Conservation (phyloP, 441 rosid species). For the Aquilaria agallochum region DNA sequence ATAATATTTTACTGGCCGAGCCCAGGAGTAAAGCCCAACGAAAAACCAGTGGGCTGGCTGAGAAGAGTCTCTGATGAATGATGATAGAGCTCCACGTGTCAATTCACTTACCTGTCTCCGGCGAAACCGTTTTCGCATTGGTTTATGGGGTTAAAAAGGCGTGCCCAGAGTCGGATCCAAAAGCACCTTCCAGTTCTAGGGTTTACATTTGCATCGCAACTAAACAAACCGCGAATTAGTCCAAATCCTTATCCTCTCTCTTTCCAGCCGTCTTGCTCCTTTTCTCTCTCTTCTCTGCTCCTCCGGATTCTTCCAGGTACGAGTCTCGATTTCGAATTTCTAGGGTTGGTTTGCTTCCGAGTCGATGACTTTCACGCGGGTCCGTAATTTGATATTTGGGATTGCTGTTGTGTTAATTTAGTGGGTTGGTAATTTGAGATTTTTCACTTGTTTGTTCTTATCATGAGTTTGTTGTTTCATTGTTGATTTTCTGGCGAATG, state of each 20-base stretch:
- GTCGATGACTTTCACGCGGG: neutral
- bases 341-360: neutral
- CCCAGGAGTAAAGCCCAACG: too few species aligned
- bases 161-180: neutral
- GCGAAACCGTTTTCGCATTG: neutral
- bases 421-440: neutral
- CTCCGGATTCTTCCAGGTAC: conserved; percentile 6
- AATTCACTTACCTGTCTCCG: neutral
- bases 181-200: neutral
- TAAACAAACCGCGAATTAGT: neutral
- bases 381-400: neutral
- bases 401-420: neutral
- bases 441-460: neutral
- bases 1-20: too few species aligned
- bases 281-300: neutral
- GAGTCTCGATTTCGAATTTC: neutral
- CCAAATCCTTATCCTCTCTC: neutral
- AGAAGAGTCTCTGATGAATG: too few species aligned
- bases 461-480: neutral
- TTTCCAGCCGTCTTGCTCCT: neutral
- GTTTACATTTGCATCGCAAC: conserved; percentile 4
- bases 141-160: neutral
- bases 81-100: conserved; percentile 1
- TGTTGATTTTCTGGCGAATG: neutral
- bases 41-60: too few species aligned